Conservation (phyloP, 75 land plant species). For the Pseudotsuga menziesii region DNA sequence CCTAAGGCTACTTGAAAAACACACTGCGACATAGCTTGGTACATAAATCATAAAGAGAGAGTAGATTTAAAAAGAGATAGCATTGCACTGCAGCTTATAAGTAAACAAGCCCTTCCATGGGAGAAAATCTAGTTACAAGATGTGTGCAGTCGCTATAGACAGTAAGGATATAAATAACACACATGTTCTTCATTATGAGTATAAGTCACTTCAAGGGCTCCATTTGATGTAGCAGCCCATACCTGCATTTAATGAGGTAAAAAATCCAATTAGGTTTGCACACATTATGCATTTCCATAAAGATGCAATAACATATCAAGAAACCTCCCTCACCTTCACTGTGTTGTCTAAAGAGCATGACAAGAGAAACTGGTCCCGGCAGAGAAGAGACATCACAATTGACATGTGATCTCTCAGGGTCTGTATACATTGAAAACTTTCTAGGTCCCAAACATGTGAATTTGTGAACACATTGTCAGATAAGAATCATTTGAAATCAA, state of each 20-base stretch:
- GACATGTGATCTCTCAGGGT: conserved; percentile 71
- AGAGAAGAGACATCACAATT: conserved; percentile 92
- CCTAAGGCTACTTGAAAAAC: too few relatives aligned
- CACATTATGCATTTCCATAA: neutral
- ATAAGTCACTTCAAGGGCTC: conserved; percentile 75
- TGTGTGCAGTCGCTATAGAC: too few relatives aligned
- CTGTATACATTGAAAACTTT: conserved; percentile 70
- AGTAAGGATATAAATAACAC: conserved; percentile 12
- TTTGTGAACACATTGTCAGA: too few relatives aligned
- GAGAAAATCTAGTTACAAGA: too few relatives aligned
- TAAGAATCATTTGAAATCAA: too few relatives aligned
- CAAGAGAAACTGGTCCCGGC: conserved; percentile 95
- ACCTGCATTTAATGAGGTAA: conserved; percentile 37
- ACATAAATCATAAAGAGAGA: too few relatives aligned
- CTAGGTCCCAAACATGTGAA: conserved; percentile 79
- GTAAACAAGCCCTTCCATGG: too few relatives aligned
- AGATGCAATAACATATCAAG: neutral
- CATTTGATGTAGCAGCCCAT: conserved; percentile 73
- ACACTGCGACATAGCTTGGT: too few relatives aligned
- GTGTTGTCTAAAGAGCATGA: conserved; percentile 87
- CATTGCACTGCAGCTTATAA: too few relatives aligned
- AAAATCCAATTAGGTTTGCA: neutral
- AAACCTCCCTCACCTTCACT: conserved; percentile 49
- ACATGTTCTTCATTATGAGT: conserved; percentile 81
- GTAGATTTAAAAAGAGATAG: too few relatives aligned